A percentile compares a stretch with the other conserved stretches of the same genome.
These are phyloP conservation scores for Chrysosporium queenslandicum DNA, from an alignment of 2,329 filamentous ascomycete genomes.

Conservation along the genomic window DNA sequence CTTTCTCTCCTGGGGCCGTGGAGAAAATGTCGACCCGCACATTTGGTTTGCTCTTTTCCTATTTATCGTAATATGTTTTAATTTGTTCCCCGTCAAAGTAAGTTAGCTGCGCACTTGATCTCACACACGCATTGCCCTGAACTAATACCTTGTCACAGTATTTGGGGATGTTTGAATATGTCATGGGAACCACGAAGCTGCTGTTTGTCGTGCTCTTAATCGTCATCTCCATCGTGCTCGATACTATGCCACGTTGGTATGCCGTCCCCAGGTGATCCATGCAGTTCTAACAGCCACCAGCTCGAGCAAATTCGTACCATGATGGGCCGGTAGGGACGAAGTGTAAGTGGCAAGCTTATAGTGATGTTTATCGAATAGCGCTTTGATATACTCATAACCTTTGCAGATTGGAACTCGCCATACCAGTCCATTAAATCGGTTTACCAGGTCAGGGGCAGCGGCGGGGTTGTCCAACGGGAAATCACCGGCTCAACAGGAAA, in stretches of 20 bases:
- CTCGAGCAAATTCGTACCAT: conserved; percentile 31
- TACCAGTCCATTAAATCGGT: conserved; percentile 32
- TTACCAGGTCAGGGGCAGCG: conserved; percentile 27
- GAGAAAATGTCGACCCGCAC: conserved; percentile 25
- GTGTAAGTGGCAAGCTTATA: conserved; percentile 23
- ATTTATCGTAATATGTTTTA: conserved; percentile 26
- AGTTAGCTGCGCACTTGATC: conserved; percentile 8
- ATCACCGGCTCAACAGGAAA: conserved; percentile 29
- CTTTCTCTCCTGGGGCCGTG: conserved; percentile 24
- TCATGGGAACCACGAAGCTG: conserved; percentile 29
- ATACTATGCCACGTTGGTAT: conserved; percentile 30
- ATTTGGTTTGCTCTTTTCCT: conserved; percentile 32
- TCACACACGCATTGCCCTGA: not conserved
- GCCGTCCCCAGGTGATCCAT: not conserved
- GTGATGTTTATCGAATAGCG: no score
- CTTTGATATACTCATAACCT: not conserved
- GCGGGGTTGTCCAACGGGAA: conserved; percentile 22
- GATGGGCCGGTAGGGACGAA: conserved; percentile 26
- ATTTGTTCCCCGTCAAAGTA: conserved; percentile 29
- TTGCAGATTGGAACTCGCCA: conserved; percentile 27
- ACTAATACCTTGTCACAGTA: conserved; percentile 21
- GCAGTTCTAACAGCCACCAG: conserved; percentile 25
- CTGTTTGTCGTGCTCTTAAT: conserved; percentile 34
- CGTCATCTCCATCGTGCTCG: conserved; percentile 35
- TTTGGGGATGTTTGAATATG: conserved; percentile 31